Evolutionary conservation across 306 rosid genomes (phyloP), one percentile per base, ranked within the genome.

Genomic region (Betula pendula): DNA sequence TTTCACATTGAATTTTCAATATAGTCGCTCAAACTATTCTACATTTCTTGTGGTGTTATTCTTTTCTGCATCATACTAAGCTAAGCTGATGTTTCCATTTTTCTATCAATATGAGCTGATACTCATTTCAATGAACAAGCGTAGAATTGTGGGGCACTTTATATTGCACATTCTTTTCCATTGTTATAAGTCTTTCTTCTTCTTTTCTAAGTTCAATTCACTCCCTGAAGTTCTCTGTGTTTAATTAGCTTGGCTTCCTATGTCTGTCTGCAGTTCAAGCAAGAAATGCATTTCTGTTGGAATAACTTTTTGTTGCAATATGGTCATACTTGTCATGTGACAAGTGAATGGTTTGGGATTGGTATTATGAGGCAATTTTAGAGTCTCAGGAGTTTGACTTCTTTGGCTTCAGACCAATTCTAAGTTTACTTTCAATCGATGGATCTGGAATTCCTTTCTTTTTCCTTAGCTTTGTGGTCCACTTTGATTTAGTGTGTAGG

Each of bases 251-350:
- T 2, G 6, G n/a, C 25, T 35, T 9, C 47, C 48, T 35, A 9
- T 56, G 15, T 65, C 70, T 65, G 10, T n/a, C 47, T n/a, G 1
- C 47, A 38, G 16, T n/a, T 38, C 24, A 35, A 65, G 70, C 27
- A 65, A 65, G 17, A 14, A 60, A 27, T 27, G 9, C 19, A 10
- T 45, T 48, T 15, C 24, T 70, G 19, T 70, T 15, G 25, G 24
- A 19, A 27, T 27, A 45, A 45, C 72, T 70, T 53, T 71, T 59
- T 15, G 53, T 79, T 75, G 49, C 45, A 25, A 66, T 74, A 71
- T 60, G 77, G 48, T 77, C 72, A 67, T 22, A 38, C 77, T 72
- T 60, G 31, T 79, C 22, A 31, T 17, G 53, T 48, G 48, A 51
- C 24, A 44, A 69, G 29, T 38, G 72, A 49, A 62, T 67, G 58